These are phyloP conservation scores for Hypoxylon fragiforme DNA, from an alignment of 495 filamentous ascomycete species.

Conservation along the genomic window DNA sequence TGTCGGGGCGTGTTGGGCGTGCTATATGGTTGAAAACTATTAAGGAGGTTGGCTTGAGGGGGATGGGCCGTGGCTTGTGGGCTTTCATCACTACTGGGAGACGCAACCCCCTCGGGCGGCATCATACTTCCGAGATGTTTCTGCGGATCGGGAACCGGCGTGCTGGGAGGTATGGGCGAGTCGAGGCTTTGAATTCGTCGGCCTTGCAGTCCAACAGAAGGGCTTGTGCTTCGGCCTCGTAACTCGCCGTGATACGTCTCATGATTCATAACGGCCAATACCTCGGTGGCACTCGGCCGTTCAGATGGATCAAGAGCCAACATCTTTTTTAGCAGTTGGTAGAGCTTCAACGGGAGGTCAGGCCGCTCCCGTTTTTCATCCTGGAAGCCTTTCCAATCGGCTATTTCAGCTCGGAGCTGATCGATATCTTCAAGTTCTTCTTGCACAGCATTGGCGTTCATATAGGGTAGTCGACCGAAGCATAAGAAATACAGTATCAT, in stretches of 20 bases:
- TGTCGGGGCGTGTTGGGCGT: conserved; percentile 37
- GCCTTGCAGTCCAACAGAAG: conserved; percentile 46
- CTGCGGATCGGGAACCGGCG: conserved; percentile 47
- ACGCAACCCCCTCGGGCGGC: conserved; percentile 36
- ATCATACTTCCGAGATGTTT: conserved; percentile 36
- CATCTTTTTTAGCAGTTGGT: conserved; percentile 77
- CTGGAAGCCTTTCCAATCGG: conserved; percentile 82
- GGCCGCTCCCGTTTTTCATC: conserved; percentile 70
- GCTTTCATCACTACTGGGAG: conserved; percentile 39
- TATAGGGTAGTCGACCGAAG: conserved; percentile 87
- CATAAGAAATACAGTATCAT: conserved; percentile 99
- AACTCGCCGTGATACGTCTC: conserved; percentile 53
- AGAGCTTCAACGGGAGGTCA: conserved; percentile 85
- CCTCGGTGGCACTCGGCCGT: conserved; percentile 83
- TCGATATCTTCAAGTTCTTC: conserved; percentile 97
- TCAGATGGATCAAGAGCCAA: conserved; percentile 76
- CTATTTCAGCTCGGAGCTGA: conserved; percentile 81
- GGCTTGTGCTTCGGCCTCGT: conserved; percentile 40
- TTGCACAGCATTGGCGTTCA: conserved; percentile 76
- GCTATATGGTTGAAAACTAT: conserved; percentile 39
- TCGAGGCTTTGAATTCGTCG: conserved; percentile 61
- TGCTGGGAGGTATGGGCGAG: conserved; percentile 52
- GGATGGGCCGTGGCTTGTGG: conserved; percentile 31
- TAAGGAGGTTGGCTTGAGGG: conserved; percentile 32
- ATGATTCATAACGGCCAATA: conserved; percentile 76